Percentiles rank a stretch among this genome's conserved stretches.
Conservation (phyloP, 129 eudicot genomes). For the Mikania micrantha region DNA sequence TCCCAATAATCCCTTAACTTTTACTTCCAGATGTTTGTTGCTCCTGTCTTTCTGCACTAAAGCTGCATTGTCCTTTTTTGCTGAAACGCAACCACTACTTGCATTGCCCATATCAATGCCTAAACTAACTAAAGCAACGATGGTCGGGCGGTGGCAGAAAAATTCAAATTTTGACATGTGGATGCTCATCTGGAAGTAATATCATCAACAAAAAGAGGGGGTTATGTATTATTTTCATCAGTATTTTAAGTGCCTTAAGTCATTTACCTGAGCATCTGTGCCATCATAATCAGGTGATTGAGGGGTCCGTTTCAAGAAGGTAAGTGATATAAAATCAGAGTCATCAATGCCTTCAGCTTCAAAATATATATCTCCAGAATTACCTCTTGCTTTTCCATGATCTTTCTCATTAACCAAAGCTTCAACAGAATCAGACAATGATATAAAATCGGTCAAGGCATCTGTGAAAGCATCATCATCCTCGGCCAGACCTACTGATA, state of each 20-base stretch:
- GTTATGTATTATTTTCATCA: not conserved
- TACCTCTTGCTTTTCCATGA: constrained; percentile 27
- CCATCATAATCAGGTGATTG: constrained; percentile 83
- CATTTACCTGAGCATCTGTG: constrained; percentile 73
- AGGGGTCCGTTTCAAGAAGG: constrained; percentile 59
- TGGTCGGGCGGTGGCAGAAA: constrained; percentile 84
- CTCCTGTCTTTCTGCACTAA: constrained; percentile 35
- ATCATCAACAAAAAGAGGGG: constrained; percentile 6
- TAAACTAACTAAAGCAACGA: constrained; percentile 72
- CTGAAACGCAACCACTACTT: constrained; percentile 18
- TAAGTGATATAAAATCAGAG: constrained; percentile 72
- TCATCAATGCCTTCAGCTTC: constrained; percentile 71
- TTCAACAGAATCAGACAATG: constrained; percentile 52
- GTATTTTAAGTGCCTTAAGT: not conserved
- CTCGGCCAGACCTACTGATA: constrained; percentile 28
- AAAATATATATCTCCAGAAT: constrained; percentile 55
- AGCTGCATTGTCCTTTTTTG: constrained; percentile 31
- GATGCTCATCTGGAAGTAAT: constrained; percentile 61
- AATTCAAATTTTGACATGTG: constrained; percentile 84
- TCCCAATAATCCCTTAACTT: constrained; percentile 79
- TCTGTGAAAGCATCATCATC: constrained; percentile 85
- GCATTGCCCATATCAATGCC: constrained; percentile 69
- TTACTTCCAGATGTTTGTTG: constrained; percentile 30
- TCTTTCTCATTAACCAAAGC: constrained; percentile 42
- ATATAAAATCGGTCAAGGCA: constrained; percentile 76